Conservation (phyloP, 495 filamentous ascomycete genomes). For the Penicillium odoratum region DNA sequence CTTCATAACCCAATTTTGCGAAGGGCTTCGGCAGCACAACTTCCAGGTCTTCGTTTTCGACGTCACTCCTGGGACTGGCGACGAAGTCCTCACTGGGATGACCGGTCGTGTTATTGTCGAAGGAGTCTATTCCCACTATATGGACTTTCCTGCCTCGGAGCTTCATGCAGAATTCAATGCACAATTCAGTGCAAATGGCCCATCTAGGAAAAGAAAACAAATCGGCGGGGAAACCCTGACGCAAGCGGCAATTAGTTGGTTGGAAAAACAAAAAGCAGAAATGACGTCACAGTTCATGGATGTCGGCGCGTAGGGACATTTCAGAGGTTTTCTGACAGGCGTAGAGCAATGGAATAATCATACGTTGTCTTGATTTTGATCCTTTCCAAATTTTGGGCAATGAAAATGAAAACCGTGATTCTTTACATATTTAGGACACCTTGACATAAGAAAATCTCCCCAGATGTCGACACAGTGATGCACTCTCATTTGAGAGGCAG, state of each 20-base stretch:
- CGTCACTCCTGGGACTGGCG: not conserved
- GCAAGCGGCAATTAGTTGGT: not conserved
- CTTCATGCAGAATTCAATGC: not conserved
- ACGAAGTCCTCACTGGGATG: not conserved
- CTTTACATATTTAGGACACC: no score
- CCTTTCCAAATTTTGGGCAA: not conserved
- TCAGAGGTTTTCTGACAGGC: not conserved
- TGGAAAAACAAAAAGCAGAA: not conserved
- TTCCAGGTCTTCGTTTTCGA: not conserved
- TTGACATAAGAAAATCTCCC: no score
- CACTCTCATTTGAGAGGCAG: not conserved
- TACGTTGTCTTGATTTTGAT: not conserved
- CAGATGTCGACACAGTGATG: no score
- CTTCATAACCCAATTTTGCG: not conserved
- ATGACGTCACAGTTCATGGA: not conserved
- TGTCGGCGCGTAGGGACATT: not conserved
- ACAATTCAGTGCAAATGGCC: not conserved
- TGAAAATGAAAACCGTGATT: no score
- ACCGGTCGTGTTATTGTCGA: not conserved
- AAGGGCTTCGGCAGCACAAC: not conserved
- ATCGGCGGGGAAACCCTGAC: not conserved
- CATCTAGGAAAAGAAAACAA: not conserved
- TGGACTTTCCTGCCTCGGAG: not conserved
- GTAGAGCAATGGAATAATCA: not conserved
- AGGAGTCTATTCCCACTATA: not conserved